Evolutionary conservation across 179 eudicot genomes (phyloP), one percentile per base, ranked within the genome.

Genomic region (Vitellaria paradoxa): DNA sequence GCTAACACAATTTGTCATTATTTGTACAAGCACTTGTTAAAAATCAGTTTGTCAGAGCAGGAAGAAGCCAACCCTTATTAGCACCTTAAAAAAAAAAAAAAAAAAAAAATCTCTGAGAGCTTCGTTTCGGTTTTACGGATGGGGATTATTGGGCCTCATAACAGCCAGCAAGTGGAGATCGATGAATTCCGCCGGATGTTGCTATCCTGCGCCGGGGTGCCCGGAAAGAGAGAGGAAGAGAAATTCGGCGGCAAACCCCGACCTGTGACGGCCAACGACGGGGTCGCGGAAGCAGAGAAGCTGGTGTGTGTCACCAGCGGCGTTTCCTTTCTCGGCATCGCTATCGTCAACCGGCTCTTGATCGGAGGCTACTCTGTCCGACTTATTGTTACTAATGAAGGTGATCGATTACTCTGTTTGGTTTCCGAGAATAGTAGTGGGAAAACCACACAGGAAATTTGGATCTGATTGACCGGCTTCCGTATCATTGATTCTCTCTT

Each of bases 261-360:
- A 50, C 55, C 55, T 4, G 47, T 24, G n/a, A 45, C 57, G 59
- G 12, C 81, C 15, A 76, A n/a, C 1, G 52, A 6, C 45, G n/a
- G 13, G 17, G 40, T 73, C 50, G 80, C 72, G 26, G 80, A 55
- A 56, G 80, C 9, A 9, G 11, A 2, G 63, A 67, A 20, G 84
- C 13, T 82, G 61, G 90, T 87, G n/a, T 87, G 92, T 23, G 90
- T 89, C 65, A 89, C 92, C 55, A 85, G 90, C 81, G 92, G 90
- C 57, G 87, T 86, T 3, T 87, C 92, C 3, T 89, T 57, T 79
- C 81, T 89, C 30, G 90, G 92, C 6, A 73, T 82, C 53, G 87
- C 88, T 46, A 72, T 87, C 56, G 90, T 89, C 20, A 83, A 82
- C 64, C 82, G 77, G 26, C 92, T 89, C 68, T 59, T 89, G 9